phyloP scores from a whole-genome alignment of 306 rosid genomes.

The Dicorynia guianensis region DNA sequence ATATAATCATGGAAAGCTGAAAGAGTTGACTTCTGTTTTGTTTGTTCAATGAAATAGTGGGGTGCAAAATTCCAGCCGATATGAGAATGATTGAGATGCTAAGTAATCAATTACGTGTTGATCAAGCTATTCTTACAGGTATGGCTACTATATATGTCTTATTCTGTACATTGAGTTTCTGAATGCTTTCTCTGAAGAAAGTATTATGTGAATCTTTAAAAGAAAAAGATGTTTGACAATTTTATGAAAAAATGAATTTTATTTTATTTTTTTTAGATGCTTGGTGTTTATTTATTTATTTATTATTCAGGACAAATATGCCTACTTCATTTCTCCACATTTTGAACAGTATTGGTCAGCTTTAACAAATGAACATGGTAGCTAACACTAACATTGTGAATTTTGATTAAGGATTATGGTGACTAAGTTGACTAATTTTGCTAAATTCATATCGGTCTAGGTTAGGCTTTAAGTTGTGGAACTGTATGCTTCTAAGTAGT shows the following conservation, averaged over 20 bases:
- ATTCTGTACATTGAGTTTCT: slow-evolving; percentile 21
- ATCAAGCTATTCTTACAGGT: slow-evolving; percentile 99
- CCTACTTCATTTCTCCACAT: not conserved
- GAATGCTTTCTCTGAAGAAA: slow-evolving; percentile 17
- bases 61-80: slow-evolving; percentile 99
- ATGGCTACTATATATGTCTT: slow-evolving; percentile 31
- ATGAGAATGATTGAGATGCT: slow-evolving; percentile 96
- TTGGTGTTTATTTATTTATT: not conserved
- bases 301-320: not conserved
- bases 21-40: slow-evolving; percentile 39
- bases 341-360: not conserved
- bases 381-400: not conserved
- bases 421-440: not conserved
- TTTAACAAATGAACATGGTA: not conserved
- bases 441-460: not conserved
- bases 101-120: slow-evolving; percentile 90
- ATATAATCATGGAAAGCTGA: slow-evolving; percentile 36
- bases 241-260: no score
- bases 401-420: not conserved
- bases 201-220: not conserved
- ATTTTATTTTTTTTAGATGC: no score
- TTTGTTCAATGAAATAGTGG: slow-evolving; percentile 65
- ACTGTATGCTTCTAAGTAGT: not conserved
- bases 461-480: not conserved
- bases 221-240: no score